Conservation (phyloP, 768 basidiomycete genomes). For the Leccinum boreale region DNA sequence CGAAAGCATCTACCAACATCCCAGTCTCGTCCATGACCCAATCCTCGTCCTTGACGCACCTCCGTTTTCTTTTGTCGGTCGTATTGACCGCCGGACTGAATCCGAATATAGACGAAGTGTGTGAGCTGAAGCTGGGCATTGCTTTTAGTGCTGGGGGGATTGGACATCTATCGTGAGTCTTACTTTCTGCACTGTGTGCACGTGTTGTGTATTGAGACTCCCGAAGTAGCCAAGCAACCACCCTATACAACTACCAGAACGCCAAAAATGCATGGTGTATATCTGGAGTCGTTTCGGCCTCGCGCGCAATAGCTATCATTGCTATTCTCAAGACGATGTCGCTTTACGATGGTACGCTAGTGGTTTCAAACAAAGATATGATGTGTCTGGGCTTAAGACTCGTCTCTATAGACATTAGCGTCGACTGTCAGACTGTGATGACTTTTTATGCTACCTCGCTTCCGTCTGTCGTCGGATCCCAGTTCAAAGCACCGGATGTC, state of each 20-base stretch:
- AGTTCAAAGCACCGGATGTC: conserved; percentile 67
- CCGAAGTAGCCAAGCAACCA: conserved; percentile 31
- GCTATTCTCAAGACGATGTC: conserved; percentile 67
- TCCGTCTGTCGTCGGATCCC: conserved; percentile 52
- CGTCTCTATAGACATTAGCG: conserved; percentile 53
- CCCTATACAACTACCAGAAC: conserved; percentile 37
- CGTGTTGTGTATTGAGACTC: not conserved
- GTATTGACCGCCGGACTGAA: conserved; percentile 71
- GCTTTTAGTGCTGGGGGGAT: conserved; percentile 34
- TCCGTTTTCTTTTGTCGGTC: conserved; percentile 59
- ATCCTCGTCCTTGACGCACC: conserved; percentile 47
- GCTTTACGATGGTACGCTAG: conserved; percentile 60
- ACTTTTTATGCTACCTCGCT: conserved; percentile 80
- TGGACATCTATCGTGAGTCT: conserved; percentile 50
- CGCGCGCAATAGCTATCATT: conserved; percentile 63
- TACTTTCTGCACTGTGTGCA: not conserved
- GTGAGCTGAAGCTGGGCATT: conserved; percentile 54
- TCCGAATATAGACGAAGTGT: conserved; percentile 66
- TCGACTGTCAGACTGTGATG: conserved; percentile 68
- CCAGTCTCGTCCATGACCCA: conserved; percentile 35
- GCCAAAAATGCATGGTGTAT: conserved; percentile 64
- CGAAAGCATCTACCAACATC: conserved; percentile 49
- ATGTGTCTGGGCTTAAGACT: not conserved
- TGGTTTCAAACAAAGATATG: not conserved
- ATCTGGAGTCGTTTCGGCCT: conserved; percentile 67